These are phyloP conservation scores for Saccharum officinarum DNA, from an alignment of 176 grass and related monocot genomes.

Conservation along the genomic window DNA sequence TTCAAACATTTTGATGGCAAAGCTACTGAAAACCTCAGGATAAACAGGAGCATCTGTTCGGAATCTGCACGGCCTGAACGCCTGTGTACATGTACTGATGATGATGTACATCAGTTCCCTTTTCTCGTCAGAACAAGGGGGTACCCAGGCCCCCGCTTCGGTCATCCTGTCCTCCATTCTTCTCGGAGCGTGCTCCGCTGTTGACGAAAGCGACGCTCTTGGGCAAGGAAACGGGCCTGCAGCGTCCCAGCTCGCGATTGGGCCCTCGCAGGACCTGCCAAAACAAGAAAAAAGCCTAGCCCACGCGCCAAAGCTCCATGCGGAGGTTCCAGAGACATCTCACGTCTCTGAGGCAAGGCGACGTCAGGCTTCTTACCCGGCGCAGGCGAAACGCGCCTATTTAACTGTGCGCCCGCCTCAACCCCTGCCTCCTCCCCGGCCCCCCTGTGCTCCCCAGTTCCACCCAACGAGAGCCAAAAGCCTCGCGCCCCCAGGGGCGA, in stretches of 20 bases:
- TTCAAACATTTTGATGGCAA: neutral
- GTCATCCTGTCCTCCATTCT: neutral
- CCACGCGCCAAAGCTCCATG: neutral
- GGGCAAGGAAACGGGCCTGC: neutral
- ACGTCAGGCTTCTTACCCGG: conserved; percentile 13
- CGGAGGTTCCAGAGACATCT: conserved; percentile 18
- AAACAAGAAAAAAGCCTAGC: conserved; percentile 2
- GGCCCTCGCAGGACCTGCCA: neutral
- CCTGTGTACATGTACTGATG: neutral
- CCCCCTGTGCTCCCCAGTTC: neutral
- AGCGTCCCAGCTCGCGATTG: neutral
- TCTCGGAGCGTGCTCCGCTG: too few species aligned
- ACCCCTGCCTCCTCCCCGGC: neutral
- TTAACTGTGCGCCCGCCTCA: conserved; percentile 11
- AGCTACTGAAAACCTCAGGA: neutral
- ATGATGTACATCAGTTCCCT: neutral
- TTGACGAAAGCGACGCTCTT: neutral
- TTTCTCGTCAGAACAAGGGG: neutral
- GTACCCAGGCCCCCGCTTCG: neutral
- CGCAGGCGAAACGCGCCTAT: conserved; percentile 27
- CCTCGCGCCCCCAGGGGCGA: too few species aligned
- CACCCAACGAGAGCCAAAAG: conserved; percentile 14
- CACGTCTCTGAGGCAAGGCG: neutral
- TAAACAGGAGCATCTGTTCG: neutral
- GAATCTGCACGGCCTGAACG: neutral